These are phyloP conservation scores for Diaporthe vaccinii DNA, from an alignment of 2,329 filamentous ascomycete species.

Conservation along the genomic window DNA sequence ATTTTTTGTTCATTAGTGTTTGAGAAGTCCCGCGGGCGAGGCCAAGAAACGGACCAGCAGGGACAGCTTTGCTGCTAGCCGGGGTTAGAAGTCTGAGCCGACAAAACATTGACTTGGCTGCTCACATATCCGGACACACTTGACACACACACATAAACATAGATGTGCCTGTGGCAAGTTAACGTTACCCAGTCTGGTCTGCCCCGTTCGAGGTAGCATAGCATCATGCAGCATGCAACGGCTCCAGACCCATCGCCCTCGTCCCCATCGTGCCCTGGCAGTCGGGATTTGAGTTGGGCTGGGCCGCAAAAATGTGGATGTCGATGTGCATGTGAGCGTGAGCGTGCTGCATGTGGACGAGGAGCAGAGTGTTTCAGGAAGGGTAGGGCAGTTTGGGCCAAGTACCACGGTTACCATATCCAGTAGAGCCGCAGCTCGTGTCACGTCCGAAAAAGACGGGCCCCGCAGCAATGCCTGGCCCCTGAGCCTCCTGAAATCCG, in stretches of 20 bases:
- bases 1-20: conserved; percentile 44
- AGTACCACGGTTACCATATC: conserved; percentile 21
- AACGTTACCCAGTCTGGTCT: conserved; percentile 12
- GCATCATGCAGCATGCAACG: not conserved
- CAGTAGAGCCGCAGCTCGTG: conserved; percentile 13
- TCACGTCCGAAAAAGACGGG: not conserved
- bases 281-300: not conserved
- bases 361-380: conserved; percentile 27
- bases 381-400: conserved; percentile 30
- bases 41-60: conserved; percentile 27
- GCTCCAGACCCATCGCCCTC: not conserved
- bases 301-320: not conserved
- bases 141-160: not conserved
- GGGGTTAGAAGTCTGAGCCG: not conserved
- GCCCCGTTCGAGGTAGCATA: not conserved
- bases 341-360: conserved; percentile 12
- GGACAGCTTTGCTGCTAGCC: not conserved
- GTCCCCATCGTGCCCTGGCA: not conserved
- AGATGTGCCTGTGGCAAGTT: not conserved
- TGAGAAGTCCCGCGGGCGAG: conserved; percentile 34
- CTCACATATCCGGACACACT: not conserved
- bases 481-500: conserved; percentile 27
- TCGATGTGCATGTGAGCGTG: not conserved
- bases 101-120: not conserved
- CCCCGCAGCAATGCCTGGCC: not conserved